Base-by-base conservation (phyloP, 441 rosid species). In the Croton setiger region DNA sequence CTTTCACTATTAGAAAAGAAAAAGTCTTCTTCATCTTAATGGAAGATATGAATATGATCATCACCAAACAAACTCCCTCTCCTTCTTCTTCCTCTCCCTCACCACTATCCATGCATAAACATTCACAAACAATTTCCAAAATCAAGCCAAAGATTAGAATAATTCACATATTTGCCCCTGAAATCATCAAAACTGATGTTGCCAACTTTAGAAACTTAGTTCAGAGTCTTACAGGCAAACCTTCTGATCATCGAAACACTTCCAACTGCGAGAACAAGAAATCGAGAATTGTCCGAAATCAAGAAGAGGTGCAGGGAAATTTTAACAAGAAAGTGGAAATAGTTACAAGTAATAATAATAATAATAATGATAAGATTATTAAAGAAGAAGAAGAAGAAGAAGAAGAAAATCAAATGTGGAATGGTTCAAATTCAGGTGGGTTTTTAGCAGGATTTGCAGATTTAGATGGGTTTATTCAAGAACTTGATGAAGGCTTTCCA, bases 91-190 rank as follows among this genome's bases (percentile, higher is more conserved):
- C 31, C 31, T 27, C 31, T 27, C 47, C 83, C 39, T 68, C 96
- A 56, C 27, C 77, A 60, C 76, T 84, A 13, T 23, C 81, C 75
- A 64, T 88, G 66, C 87, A 80, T 74, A 84, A 67, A 64, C 68
- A 79, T 37, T 91, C 97, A 14, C 81, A 72, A 10, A 55, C 78
- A n/a, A 82, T 88, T 43, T 72, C 90, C 60, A 91, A 91, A 80
- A 56, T 79, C 37, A 93, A 88, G 85, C 98, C 98, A 11, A 92
- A 86, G 81, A 86, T 94, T 36, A 84, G 98, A 47, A 90, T 94
- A 33, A 88, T 92, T 72, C 99, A 92, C 86, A 84, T 94, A 71
- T 88, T 86, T 72, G 96, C 97, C 23, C 99, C 99, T 12, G 98
- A 92, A 82, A 92, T 94, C 81, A 93, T 93, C 90, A 86, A 90